Evolutionary conservation across 805 yeast genomes (phyloP).

Genomic region (Blastobotrys mokoenaii): DNA sequence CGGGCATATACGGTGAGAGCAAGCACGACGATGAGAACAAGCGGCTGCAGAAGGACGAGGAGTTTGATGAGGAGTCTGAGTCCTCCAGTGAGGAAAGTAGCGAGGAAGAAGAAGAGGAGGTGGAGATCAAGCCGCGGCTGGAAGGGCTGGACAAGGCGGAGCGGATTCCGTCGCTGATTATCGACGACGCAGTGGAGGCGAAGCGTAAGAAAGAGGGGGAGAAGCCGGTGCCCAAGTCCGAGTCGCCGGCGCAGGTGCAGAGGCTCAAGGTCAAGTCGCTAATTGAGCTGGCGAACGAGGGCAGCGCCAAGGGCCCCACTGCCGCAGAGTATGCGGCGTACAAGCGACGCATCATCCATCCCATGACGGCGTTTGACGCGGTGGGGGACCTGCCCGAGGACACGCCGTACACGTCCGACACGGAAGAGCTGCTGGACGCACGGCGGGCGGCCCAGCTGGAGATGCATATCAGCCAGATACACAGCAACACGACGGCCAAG

Average conservation of each 20-base stretch:
- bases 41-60: conserved; percentile 8
- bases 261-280: conserved; percentile 18
- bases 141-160: not conserved
- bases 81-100: conserved; percentile 31
- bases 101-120: conserved; percentile 48
- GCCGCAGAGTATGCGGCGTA: conserved; percentile 50
- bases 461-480: conserved; percentile 47
- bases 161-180: not conserved
- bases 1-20: not conserved
- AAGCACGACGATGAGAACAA: not conserved
- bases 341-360: conserved; percentile 52
- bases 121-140: not conserved
- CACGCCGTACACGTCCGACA: conserved; percentile 61
- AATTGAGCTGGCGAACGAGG: conserved; percentile 6
- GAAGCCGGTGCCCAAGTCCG: conserved; percentile 13
- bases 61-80: conserved; percentile 6
- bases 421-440: conserved; percentile 55
- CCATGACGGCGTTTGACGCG: conserved; percentile 37
- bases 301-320: conserved; percentile 17
- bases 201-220: conserved; percentile 1
- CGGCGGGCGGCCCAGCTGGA: conserved; percentile 48
- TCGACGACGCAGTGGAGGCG: not conserved
- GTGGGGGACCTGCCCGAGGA: conserved; percentile 18
- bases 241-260: conserved; percentile 12
- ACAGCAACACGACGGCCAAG: conserved; percentile 42